Evolutionary conservation across 2,329 filamentous ascomycete genomes (phyloP).

Genomic region (Clonostachys rosea): DNA sequence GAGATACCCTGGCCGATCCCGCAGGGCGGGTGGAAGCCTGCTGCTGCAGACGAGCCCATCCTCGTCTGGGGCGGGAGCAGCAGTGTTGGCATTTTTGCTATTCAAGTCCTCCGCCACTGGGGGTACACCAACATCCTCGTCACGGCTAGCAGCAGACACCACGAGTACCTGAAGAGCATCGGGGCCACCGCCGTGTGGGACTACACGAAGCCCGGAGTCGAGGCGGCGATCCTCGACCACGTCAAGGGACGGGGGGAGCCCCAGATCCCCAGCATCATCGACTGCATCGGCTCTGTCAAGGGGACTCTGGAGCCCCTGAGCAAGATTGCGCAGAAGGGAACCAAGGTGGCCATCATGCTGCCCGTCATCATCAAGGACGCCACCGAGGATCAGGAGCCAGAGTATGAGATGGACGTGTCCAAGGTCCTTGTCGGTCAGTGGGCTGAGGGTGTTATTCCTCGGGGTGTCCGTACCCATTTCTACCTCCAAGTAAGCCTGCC

Average conservation of each 20-base stretch:
- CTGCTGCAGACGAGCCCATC: conserved; percentile 27
- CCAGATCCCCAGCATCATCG: conserved; percentile 40
- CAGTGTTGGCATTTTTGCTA: conserved; percentile 43
- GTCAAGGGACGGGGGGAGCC: conserved; percentile 6
- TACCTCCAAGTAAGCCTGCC: conserved; percentile 36
- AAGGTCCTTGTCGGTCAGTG: conserved; percentile 33
- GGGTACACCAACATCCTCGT: conserved; percentile 46
- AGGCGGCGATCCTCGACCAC: conserved; percentile 23
- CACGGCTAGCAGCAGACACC: conserved; percentile 38
- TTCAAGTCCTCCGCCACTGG: conserved; percentile 47
- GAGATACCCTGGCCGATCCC: conserved; percentile 54
- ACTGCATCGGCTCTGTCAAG: conserved; percentile 48
- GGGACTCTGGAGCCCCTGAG: conserved; percentile 43
- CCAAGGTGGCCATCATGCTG: conserved; percentile 52
- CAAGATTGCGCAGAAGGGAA: conserved; percentile 40
- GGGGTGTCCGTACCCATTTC: conserved; percentile 51
- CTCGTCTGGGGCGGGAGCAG: conserved; percentile 48
- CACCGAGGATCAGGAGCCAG: conserved; percentile 36
- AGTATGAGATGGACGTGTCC: conserved; percentile 49
- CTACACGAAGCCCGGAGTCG: conserved; percentile 30
- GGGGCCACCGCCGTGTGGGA: conserved; percentile 43
- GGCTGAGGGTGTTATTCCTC: conserved; percentile 44
- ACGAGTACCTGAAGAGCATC: conserved; percentile 32
- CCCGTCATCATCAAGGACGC: conserved; percentile 54
- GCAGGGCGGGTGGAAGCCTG: conserved; percentile 23